These are phyloP conservation scores for Chrysanthemum lavandulifolium DNA, from an alignment of 129 eudicot genomes.

Conservation along the genomic window DNA sequence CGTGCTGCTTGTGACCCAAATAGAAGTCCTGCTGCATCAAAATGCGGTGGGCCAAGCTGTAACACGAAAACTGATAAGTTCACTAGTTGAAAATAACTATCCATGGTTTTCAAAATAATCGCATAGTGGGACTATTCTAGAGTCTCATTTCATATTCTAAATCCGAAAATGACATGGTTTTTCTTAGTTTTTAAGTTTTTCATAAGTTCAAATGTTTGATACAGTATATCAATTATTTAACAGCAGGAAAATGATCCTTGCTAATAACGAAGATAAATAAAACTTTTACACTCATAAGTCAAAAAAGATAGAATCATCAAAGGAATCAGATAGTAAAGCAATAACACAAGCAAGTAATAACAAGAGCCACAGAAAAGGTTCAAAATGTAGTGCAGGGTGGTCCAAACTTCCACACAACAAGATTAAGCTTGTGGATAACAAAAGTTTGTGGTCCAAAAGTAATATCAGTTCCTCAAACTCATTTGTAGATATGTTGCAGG, in stretches of 20 bases:
- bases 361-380: slow-evolving; percentile 21
- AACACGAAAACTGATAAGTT: slow-evolving; percentile 21
- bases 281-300: slow-evolving; percentile 14
- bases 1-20: slow-evolving; percentile 61
- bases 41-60: slow-evolving; percentile 62
- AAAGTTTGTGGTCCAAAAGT: slow-evolving; percentile 40
- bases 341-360: slow-evolving; percentile 30
- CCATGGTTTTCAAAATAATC: neutral
- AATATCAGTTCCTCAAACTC: slow-evolving; percentile 26
- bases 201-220: too few species aligned
- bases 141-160: slow-evolving; percentile 12
- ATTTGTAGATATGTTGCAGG: slow-evolving; percentile 23
- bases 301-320: slow-evolving; percentile 13
- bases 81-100: slow-evolving; percentile 16
- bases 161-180: neutral
- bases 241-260: neutral
- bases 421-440: slow-evolving; percentile 23
- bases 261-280: neutral
- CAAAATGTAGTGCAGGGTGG: slow-evolving; percentile 35
- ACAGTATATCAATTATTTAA: neutral
- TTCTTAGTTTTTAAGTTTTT: neutral
- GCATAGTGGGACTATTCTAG: neutral
- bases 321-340: slow-evolving; percentile 19
- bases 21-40: slow-evolving; percentile 65
- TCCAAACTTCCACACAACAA: slow-evolving; percentile 25